phyloP scores from a whole-genome alignment of 768 basidiomycete species.

The Tylopilus rubrobrunneus region DNA sequence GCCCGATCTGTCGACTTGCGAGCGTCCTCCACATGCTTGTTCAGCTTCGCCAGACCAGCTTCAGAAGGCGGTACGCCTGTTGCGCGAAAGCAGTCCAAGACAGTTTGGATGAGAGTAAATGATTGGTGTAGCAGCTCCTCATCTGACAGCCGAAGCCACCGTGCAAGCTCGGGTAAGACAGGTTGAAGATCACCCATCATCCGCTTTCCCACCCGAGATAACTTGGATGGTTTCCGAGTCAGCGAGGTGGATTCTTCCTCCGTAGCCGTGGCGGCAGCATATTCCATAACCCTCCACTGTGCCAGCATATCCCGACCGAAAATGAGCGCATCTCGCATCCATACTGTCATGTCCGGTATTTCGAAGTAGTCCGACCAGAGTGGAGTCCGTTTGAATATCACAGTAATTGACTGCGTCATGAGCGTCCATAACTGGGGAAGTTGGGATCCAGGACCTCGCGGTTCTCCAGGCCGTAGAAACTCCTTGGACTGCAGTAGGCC shows the following conservation, averaged over 20 bases:
- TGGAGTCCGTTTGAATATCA: constrained; percentile 83
- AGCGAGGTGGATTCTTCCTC: constrained; percentile 18
- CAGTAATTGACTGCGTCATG: constrained; percentile 74
- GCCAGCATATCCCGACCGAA: constrained; percentile 85
- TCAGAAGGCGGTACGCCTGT: constrained; percentile 53
- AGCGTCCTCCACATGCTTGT: constrained; percentile 59
- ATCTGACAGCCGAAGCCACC: constrained; percentile 92
- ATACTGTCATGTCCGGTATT: constrained; percentile 81
- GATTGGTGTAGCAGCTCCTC: constrained; percentile 88
- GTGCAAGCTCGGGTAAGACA: constrained; percentile 72
- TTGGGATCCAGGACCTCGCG: constrained; percentile 44
- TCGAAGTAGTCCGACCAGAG: constrained; percentile 80
- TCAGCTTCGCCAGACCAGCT: constrained; percentile 59
- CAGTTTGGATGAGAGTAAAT: constrained; percentile 73
- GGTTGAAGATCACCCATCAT: constrained; percentile 78
- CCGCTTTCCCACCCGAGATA: constrained; percentile 59
- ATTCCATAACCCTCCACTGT: constrained; percentile 77
- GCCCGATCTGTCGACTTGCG: constrained; percentile 44
- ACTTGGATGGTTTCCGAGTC: constrained; percentile 36
- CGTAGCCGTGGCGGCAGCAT: constrained; percentile 36
- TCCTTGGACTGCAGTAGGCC: constrained; percentile 59
- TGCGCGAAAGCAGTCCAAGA: constrained; percentile 74
- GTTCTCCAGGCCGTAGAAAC: constrained; percentile 47
- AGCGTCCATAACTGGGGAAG: constrained; percentile 75
- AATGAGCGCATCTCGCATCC: constrained; percentile 98